Evolutionary conservation across 2,329 filamentous ascomycete genomes (phyloP), one percentile per base, ranked within the genome.

Genomic region (Ophiocordyceps camponoti-saundersi): DNA sequence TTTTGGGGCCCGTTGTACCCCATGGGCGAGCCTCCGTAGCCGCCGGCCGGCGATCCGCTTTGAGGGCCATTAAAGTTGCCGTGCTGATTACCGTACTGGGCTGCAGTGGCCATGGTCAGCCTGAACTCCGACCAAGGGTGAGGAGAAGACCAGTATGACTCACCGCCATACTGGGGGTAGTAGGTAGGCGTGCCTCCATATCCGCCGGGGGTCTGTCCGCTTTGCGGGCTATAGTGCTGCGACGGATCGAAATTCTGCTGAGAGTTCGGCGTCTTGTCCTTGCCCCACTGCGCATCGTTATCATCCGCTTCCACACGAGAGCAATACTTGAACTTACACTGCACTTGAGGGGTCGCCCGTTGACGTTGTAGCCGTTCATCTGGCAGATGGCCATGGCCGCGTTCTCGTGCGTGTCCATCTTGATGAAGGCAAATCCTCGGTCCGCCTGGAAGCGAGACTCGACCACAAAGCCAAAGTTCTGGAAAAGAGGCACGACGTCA

Each of bases 371-470:
- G 30, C 90, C 90, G 57, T 90, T 96, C 59, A 98, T 75, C 62
- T 96, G 89, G 67, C 92, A 98, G 59, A 98, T 98, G 32, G 89
- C 88, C 84, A 95, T 95, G 47, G 92, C 89, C 3, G 92, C 92
- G 59, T 95, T 95, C 69, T 98, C 92, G 60, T 98, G 92, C 7
- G 81, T 84, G 63, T 98, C 92, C 89, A 98, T 95, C 73, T 98
- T 98, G 65, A 98, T 87, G 64, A 98, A 98, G 8, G 92, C 88
- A 62, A 98, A 98, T 15, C 92, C 92, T 55, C 92, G 85, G 63
- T 98, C 92, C 47, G 92, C 88, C 68, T 98, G 92, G 75, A 98
- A 94, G 50, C 92, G 85, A 45, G 90, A 95, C 68, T 98, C 92
- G 46, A 94, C 85, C 42, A 98, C 92, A 59, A 87, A 96, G 48